Conservation (phyloP, 1,284 basidiomycete genomes). For the Apiotrichum mycotoxinovorans region DNA sequence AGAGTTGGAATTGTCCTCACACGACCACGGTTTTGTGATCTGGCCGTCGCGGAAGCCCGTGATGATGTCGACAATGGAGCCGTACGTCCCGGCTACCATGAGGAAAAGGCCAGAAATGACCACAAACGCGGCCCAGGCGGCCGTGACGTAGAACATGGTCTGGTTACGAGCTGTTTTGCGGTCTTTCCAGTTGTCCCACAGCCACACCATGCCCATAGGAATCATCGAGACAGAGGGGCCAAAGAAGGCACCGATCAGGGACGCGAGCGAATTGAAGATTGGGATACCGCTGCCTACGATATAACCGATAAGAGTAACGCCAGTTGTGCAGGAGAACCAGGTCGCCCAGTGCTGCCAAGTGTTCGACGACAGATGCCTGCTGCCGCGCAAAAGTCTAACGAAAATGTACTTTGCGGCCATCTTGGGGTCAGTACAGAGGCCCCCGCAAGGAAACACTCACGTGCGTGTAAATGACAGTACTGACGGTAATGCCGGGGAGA, state of each 20-base stretch:
- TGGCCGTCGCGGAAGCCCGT: slow-evolving; percentile 4
- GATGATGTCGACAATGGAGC: slow-evolving; percentile 22
- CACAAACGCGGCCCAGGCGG: slow-evolving; percentile 25
- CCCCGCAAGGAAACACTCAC: slow-evolving; percentile 5
- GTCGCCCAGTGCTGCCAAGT: slow-evolving; percentile 59
- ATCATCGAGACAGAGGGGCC: slow-evolving; percentile 16
- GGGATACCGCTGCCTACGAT: slow-evolving; percentile 22
- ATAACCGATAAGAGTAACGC: slow-evolving; percentile 11
- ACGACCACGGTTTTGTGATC: slow-evolving; percentile 18
- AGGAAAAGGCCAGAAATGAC: slow-evolving; percentile 29
- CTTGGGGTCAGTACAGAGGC: slow-evolving; percentile 16
- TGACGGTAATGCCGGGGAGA: slow-evolving; percentile 32
- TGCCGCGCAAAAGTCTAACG: slow-evolving; percentile 58
- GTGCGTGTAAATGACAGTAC: neutral
- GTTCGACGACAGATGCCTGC: slow-evolving; percentile 58
- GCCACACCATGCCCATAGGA: slow-evolving; percentile 32
- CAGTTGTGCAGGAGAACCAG: slow-evolving; percentile 55
- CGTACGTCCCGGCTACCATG: slow-evolving; percentile 30
- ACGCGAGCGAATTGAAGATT: slow-evolving; percentile 26
- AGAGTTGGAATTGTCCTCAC: slow-evolving; percentile 22
- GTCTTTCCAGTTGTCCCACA: slow-evolving; percentile 35
- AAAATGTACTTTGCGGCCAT: slow-evolving; percentile 60
- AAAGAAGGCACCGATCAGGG: slow-evolving; percentile 31
- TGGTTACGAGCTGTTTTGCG: neutral
- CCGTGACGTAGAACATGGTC: slow-evolving; percentile 1